phyloP scores from a whole-genome alignment of 495 filamentous ascomycete genomes.

The Margaritispora aquatica region DNA sequence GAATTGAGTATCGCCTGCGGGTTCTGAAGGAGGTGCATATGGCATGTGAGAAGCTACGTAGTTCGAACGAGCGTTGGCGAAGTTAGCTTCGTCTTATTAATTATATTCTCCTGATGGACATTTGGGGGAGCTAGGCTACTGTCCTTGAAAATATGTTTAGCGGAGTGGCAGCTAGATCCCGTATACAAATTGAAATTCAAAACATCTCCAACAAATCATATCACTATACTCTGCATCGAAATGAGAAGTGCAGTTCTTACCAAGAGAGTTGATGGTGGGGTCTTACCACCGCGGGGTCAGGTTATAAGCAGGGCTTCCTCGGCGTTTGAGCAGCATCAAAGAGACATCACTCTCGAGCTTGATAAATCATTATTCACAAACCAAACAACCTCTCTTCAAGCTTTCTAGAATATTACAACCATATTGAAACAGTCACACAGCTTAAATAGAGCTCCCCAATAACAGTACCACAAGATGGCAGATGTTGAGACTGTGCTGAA shows the following conservation, averaged over 20 bases:
- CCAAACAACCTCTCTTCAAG: too few species aligned
- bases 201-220: too few species aligned
- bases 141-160: too few species aligned
- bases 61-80: background rate
- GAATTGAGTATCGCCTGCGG: conserved; percentile 9
- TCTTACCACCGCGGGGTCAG: background rate
- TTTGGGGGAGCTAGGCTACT: too few species aligned
- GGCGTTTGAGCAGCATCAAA: background rate
- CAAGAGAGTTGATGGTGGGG: background rate
- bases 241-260: background rate
- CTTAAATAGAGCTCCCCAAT: background rate
- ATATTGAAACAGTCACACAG: too few species aligned
- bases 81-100: background rate
- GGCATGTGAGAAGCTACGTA: background rate
- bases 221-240: background rate
- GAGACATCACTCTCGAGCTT: too few species aligned
- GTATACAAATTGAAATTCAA: too few species aligned
- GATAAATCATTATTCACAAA: too few species aligned
- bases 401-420: too few species aligned
- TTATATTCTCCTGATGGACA: background rate
- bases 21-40: background rate
- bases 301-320: background rate
- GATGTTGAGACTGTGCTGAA: conserved; percentile 38
- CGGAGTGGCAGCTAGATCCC: background rate
- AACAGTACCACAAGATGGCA: conserved; percentile 10